Conservation (phyloP, 768 basidiomycete species). For the Podaxis carcinomalis region DNA sequence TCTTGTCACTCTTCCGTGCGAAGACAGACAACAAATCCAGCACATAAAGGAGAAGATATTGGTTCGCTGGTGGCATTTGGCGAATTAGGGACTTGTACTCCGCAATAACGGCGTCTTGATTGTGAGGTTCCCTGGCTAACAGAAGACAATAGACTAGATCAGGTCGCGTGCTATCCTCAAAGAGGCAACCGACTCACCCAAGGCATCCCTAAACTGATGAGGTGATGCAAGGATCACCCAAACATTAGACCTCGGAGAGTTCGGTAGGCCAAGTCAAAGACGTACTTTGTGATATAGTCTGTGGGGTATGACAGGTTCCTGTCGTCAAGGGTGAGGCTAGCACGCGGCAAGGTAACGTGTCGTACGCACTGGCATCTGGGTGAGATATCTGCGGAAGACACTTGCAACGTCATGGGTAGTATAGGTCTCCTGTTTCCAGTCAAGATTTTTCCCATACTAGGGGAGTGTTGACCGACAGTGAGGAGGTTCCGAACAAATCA, state of each 20-base stretch:
- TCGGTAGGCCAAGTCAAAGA: constrained; percentile 17
- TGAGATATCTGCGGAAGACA: constrained; percentile 92
- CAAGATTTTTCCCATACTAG: constrained; percentile 90
- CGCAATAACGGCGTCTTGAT: constrained; percentile 67
- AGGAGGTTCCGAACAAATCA: constrained; percentile 2
- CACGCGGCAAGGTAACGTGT: constrained; percentile 1
- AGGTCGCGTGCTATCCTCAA: constrained; percentile 4
- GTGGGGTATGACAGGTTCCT: constrained; percentile 95
- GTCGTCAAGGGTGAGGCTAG: constrained; percentile 7
- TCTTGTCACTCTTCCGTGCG: constrained; percentile 84
- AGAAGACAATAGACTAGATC: neutral
- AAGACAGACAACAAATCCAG: constrained; percentile 95
- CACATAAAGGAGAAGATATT: constrained; percentile 95
- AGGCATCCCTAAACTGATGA: constrained; percentile 70
- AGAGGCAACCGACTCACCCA: constrained; percentile 43
- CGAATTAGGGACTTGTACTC: constrained; percentile 84
- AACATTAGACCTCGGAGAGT: constrained; percentile 1
- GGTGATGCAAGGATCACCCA: constrained; percentile 10
- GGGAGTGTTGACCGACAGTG: neutral
- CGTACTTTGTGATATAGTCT: constrained; percentile 85
- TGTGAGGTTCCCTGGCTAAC: constrained; percentile 61
- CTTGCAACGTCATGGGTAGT: constrained; percentile 98
- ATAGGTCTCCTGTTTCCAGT: constrained; percentile 83
- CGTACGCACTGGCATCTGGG: constrained; percentile 86
- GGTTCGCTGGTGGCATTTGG: constrained; percentile 82